phyloP scores from a whole-genome alignment of 2,329 filamentous ascomycete species.

The Fusarium papillatum region DNA sequence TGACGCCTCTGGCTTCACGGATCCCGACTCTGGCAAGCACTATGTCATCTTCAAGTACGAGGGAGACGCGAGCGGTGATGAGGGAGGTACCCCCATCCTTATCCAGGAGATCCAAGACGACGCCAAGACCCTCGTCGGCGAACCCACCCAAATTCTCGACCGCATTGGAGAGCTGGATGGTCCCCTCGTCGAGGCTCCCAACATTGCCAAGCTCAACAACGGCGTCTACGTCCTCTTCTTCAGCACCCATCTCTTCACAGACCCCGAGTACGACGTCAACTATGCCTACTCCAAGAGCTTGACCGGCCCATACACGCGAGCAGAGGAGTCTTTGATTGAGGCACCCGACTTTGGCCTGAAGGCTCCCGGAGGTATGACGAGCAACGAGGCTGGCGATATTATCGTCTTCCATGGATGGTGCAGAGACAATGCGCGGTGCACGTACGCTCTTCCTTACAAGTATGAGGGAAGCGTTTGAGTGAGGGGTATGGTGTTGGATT shows the following conservation, averaged over 20 bases:
- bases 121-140: slow-evolving; percentile 10
- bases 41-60: slow-evolving; percentile 22
- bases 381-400: slow-evolving; percentile 10
- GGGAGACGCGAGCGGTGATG: slow-evolving; percentile 13
- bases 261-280: slow-evolving; percentile 21
- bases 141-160: slow-evolving; percentile 14
- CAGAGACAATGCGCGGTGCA: slow-evolving; percentile 1
- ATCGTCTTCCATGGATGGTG: slow-evolving; percentile 27
- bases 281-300: slow-evolving; percentile 15
- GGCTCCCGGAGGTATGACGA: slow-evolving; percentile 23
- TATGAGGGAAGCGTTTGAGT: neutral
- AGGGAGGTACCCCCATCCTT: slow-evolving; percentile 14
- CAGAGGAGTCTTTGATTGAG: slow-evolving; percentile 12
- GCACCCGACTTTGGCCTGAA: slow-evolving; percentile 14
- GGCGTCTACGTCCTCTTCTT: slow-evolving; percentile 22
- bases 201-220: slow-evolving; percentile 1
- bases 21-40: slow-evolving; percentile 1
- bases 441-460: slow-evolving; percentile 3
- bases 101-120: slow-evolving; percentile 18
- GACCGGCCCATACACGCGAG: slow-evolving; percentile 8
- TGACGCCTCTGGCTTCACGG: slow-evolving; percentile 20
- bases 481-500: neutral
- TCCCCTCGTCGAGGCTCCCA: slow-evolving; percentile 10
- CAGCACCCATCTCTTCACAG: slow-evolving; percentile 17
- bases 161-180: slow-evolving; percentile 13